Conservation (phyloP, 1,139 yeast species). For the Saccharomyces hybrid region DNA sequence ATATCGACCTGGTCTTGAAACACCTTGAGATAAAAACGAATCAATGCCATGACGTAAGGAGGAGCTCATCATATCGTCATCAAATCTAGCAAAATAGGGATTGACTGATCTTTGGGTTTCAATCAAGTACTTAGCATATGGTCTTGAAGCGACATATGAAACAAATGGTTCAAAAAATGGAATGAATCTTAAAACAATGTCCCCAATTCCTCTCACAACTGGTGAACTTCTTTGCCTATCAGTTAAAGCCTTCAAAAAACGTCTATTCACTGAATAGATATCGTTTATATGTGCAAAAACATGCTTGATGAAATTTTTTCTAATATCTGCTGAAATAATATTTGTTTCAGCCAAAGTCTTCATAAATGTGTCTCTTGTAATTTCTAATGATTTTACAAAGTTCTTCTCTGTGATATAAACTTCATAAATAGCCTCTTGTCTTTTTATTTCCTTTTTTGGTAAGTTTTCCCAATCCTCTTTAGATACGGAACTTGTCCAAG, state of each 20-base stretch:
- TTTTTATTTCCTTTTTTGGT: slow-evolving; percentile 77
- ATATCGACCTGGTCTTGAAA: slow-evolving; percentile 91
- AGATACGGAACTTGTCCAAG: slow-evolving; percentile 93
- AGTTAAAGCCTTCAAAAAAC: slow-evolving; percentile 81
- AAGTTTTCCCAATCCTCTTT: slow-evolving; percentile 68
- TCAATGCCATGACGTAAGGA: slow-evolving; percentile 78
- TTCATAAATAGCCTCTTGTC: slow-evolving; percentile 94
- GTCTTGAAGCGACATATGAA: slow-evolving; percentile 90
- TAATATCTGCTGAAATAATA: slow-evolving; percentile 78
- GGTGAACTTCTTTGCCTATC: slow-evolving; percentile 85
- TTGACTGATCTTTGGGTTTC: slow-evolving; percentile 90
- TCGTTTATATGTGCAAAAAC: slow-evolving; percentile 90
- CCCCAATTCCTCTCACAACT: slow-evolving; percentile 79
- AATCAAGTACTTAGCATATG: slow-evolving; percentile 90
- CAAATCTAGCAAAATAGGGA: slow-evolving; percentile 82
- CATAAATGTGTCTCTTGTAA: slow-evolving; percentile 88
- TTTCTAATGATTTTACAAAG: slow-evolving; percentile 89
- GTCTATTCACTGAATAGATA: slow-evolving; percentile 72
- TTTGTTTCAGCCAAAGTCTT: slow-evolving; percentile 80
- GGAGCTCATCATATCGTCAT: slow-evolving; percentile 87
- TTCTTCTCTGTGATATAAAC: slow-evolving; percentile 91
- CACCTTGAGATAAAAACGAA: slow-evolving; percentile 90
- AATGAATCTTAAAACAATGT: slow-evolving; percentile 73
- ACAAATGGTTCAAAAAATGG: slow-evolving; percentile 89
- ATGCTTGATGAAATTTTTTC: slow-evolving; percentile 84